Evolutionary conservation across 139 green algal genomes (phyloP), one percentile per base, ranked within the genome.

Genomic region (Chlorella sorokiniana): DNA sequence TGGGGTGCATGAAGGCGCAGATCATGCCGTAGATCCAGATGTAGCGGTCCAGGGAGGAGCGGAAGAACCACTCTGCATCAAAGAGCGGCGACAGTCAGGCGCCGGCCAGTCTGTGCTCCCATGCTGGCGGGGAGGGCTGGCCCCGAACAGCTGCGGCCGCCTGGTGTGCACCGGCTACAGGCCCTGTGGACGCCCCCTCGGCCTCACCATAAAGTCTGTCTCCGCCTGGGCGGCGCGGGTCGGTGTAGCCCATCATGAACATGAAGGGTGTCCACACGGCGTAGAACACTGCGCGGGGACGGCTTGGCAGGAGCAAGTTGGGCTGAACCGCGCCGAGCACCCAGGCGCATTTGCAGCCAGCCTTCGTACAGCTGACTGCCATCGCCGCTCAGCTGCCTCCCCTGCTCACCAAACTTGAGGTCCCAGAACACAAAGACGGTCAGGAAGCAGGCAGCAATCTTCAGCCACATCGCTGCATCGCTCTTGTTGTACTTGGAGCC

Each of bases 1-100:
- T 84, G 51, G 69, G 95, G 84, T 98, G 94, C 31, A 95, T 44
- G 73, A 89, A 96, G 10, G 94, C 96, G 64, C 93, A 98, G 4
- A 97, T 37, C 96, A 99, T 99, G 85, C 96, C 96, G 62, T 95
- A 92, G 70, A 99, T 98, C 96, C 96, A 99, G 35, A 99, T 85
- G 84, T 97, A 99, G 52, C 96, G 86, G 84, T 99, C 96, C 61
- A 99, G 88, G 18, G 85, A 90, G 4, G 94, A 97, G 61, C 96
- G 92, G 89, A 99, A 99, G 80, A 92, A 94, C 94, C 94, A 97
- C 83, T 97, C 93, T 95, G 89, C 65, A 83, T 8, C 22, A 0
- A 52, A 20, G 18, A 41, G 38, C 38, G 40, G 78, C 2, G 67
- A 27, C 27, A 11, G 63, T 41, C 3, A 54, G 38, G 40, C 5